Evolutionary conservation across 306 rosid species (phyloP).

Genomic region (Malus asiatica): DNA sequence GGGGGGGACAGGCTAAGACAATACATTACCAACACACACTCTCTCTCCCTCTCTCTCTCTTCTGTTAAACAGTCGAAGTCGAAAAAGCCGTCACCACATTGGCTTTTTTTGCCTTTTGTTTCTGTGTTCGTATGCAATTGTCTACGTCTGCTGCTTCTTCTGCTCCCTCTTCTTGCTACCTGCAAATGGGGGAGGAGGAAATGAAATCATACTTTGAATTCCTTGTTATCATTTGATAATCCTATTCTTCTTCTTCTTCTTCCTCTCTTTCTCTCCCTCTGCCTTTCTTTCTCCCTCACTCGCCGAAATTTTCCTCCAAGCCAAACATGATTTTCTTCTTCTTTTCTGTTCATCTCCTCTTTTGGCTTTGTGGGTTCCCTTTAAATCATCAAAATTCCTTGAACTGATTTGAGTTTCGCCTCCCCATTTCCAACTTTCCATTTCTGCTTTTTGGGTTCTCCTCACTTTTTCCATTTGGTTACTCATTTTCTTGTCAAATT

Average conservation of each 20-base stretch:
- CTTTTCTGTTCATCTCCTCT: slow-evolving; percentile 37
- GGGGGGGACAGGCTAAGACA: slow-evolving; percentile 50
- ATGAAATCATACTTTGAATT: slow-evolving; percentile 66
- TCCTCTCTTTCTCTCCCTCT: neutral
- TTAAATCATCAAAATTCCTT: slow-evolving; percentile 41
- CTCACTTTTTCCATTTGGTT: slow-evolving; percentile 35
- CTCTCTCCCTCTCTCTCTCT: neutral
- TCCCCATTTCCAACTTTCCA: slow-evolving; percentile 48
- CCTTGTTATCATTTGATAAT: slow-evolving; percentile 65
- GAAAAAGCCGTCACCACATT: slow-evolving; percentile 60
- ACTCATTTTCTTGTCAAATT: slow-evolving; percentile 17
- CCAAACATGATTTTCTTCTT: slow-evolving; percentile 34
- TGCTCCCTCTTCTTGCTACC: slow-evolving; percentile 75
- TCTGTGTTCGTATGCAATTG: slow-evolving; percentile 71
- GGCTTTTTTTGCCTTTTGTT: slow-evolving; percentile 72
- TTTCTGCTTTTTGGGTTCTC: slow-evolving; percentile 33
- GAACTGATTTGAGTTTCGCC: slow-evolving; percentile 68
- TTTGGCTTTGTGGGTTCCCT: slow-evolving; percentile 42
- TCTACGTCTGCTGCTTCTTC: slow-evolving; percentile 60
- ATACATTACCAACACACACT: slow-evolving; percentile 64
- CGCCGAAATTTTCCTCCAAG: slow-evolving; percentile 16
- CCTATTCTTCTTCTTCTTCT: neutral
- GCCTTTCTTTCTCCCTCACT: neutral
- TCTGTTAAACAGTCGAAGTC: slow-evolving; percentile 42
- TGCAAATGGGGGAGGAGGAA: slow-evolving; percentile 72